Evolutionary conservation across 108 stramenopile species (phyloP), one percentile per base, ranked within the genome.

Genomic region (Nitzschia sp.): DNA sequence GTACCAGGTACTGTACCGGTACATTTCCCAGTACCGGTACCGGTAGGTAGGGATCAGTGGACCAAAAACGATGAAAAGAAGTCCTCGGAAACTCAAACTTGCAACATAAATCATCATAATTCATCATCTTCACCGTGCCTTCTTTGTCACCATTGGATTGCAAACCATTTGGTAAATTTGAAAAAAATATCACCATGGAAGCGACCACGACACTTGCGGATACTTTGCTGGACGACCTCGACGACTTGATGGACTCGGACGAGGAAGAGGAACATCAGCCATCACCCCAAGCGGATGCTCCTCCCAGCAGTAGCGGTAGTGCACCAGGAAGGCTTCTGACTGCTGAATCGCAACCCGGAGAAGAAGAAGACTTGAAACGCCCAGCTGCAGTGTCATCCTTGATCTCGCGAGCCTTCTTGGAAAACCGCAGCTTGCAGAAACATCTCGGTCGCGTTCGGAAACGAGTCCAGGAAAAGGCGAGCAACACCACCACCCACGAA

Each of bases 141-240:
- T n/a, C n/a, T n/a, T n/a, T n/a, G n/a, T n/a, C n/a, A n/a, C n/a
- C n/a, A n/a, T n/a, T n/a, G n/a, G n/a, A n/a, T n/a, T n/a, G n/a
- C n/a, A n/a, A n/a, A n/a, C n/a, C n/a, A n/a, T n/a, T n/a, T n/a
- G n/a, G n/a, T n/a, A n/a, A n/a, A n/a, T n/a, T n/a, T n/a, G n/a
- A n/a, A n/a, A n/a, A n/a, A n/a, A n/a, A 13, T 6, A 41, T 6
- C 38, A 67, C 22, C 47, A 86, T 86, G 81, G 85, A 82, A 38
- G 69, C 61, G 23, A 72, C 78, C 4, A 54, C 69, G 28, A 85
- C 87, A 13, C 77, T 85, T 2, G 85, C 89, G 9, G 92, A 90
- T 69, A 60, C 87, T 21, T 79, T 93, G 2, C 63, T 93, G 59
- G 92, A 89, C 56, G 92, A 93, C 75, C 76, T 93, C 11, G 87